Conservation (phyloP, 768 basidiomycete genomes). For the Xerocomus potaroensis region DNA sequence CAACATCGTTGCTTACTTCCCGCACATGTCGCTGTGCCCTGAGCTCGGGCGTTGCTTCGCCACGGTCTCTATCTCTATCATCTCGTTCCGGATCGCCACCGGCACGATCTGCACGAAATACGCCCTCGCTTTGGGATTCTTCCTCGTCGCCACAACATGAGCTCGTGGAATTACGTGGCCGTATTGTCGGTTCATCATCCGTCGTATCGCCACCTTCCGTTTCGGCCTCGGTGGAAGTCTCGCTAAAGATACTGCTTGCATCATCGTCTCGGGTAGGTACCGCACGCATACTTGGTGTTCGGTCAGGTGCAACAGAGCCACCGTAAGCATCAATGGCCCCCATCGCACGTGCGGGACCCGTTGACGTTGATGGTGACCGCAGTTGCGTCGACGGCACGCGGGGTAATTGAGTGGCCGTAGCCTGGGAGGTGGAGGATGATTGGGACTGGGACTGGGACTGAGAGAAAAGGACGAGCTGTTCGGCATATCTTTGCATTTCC, state of each 20-base stretch:
- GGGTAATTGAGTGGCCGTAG: slow-evolving; percentile 16
- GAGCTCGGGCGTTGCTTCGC: slow-evolving; percentile 31
- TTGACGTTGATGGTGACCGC: slow-evolving; percentile 15
- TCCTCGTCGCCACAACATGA: slow-evolving; percentile 38
- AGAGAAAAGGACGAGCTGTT: slow-evolving; percentile 77
- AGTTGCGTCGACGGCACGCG: slow-evolving; percentile 18
- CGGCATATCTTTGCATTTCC: slow-evolving; percentile 95
- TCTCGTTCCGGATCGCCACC: slow-evolving; percentile 14
- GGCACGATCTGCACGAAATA: slow-evolving; percentile 19
- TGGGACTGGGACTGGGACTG: slow-evolving; percentile 39
- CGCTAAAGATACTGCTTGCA: slow-evolving; percentile 33
- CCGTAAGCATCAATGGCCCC: slow-evolving; percentile 52
- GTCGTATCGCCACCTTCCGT: slow-evolving; percentile 58
- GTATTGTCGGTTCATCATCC: slow-evolving; percentile 81
- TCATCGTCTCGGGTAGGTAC: slow-evolving; percentile 27
- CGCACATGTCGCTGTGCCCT: slow-evolving; percentile 27
- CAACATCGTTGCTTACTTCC: slow-evolving; percentile 30
- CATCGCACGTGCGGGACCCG: slow-evolving; percentile 47
- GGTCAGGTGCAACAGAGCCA: slow-evolving; percentile 35
- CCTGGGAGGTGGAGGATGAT: slow-evolving; percentile 22
- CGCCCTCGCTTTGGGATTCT: slow-evolving; percentile 30
- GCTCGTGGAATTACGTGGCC: slow-evolving; percentile 42
- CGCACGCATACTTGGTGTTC: slow-evolving; percentile 25
- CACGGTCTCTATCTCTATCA: slow-evolving; percentile 26
- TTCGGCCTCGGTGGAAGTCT: slow-evolving; percentile 45